Evolutionary conservation across 306 rosid genomes (phyloP).

Genomic region (Psophocarpus tetragonolobus): DNA sequence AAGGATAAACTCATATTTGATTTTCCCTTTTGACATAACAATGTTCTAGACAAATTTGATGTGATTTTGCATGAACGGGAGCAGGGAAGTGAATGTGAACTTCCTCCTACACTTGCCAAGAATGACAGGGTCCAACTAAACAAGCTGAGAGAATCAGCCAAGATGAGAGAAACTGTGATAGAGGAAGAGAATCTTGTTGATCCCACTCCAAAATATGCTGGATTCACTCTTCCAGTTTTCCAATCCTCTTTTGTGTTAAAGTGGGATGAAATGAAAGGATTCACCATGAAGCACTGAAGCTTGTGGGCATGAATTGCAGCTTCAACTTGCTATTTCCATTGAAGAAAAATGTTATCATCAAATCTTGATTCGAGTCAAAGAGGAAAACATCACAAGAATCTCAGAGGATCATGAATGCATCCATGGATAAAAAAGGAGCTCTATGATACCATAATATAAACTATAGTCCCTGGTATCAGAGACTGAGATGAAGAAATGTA

Average conservation of each 20-base stretch:
- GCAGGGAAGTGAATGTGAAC: background rate
- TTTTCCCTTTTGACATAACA: background rate
- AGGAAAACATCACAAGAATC: background rate
- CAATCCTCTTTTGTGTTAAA: background rate
- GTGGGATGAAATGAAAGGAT: background rate
- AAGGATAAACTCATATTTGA: background rate
- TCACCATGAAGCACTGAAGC: background rate
- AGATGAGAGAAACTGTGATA: background rate
- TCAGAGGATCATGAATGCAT: background rate
- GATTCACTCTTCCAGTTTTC: background rate
- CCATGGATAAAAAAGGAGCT: background rate
- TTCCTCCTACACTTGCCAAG: background rate
- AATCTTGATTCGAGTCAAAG: background rate
- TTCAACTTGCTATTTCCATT: background rate
- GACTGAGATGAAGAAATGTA: background rate
- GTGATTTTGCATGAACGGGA: background rate
- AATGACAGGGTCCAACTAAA: background rate
- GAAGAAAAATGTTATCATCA: background rate
- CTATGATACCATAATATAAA: background rate
- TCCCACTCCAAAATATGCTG: background rate
- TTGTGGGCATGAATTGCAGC: background rate
- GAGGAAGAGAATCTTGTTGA: background rate
- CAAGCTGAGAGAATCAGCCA: background rate
- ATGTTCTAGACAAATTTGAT: background rate
- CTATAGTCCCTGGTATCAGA: background rate